Conservation (phyloP, 768 basidiomycete species). For the Panellus pusillus region DNA sequence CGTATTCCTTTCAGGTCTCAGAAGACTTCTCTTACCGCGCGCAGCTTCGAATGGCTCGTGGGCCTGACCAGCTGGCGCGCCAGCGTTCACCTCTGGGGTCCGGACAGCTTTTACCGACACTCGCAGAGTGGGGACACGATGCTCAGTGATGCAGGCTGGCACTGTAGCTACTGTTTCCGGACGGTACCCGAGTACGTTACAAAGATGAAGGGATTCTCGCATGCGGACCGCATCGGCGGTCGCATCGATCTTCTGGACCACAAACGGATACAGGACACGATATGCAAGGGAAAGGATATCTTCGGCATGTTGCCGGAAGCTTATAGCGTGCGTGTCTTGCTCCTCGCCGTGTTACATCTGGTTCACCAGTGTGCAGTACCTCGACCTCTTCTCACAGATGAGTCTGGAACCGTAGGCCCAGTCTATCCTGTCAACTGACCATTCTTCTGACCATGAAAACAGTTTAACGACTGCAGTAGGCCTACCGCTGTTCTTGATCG, state of each 20-base stretch:
- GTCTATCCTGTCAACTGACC: background rate
- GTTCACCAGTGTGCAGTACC: conserved; percentile 37
- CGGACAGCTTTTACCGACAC: conserved; percentile 46
- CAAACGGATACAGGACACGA: conserved; percentile 52
- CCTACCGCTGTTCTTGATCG: conserved; percentile 51
- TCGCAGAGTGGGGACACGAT: conserved; percentile 46
- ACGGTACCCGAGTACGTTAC: conserved; percentile 55
- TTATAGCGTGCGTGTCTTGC: conserved; percentile 43
- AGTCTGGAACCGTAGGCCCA: conserved; percentile 48
- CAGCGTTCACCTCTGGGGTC: conserved; percentile 48
- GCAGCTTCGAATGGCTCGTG: conserved; percentile 58
- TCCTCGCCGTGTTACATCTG: background rate
- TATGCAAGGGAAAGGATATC: conserved; percentile 62
- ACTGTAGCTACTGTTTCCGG: conserved; percentile 68
- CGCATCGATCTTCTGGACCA: conserved; percentile 46
- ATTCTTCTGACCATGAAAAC: background rate
- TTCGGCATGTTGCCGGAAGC: conserved; percentile 69
- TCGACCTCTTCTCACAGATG: conserved; percentile 53
- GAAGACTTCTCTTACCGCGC: background rate
- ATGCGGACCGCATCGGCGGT: conserved; percentile 60
- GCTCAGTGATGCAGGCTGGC: conserved; percentile 67
- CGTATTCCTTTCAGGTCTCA: background rate
- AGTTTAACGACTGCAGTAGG: conserved; percentile 49
- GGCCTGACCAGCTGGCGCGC: conserved; percentile 59
- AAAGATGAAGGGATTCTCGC: conserved; percentile 64